Conservation (phyloP, 805 yeast genomes). For the Limtongozyma cylindracea region DNA sequence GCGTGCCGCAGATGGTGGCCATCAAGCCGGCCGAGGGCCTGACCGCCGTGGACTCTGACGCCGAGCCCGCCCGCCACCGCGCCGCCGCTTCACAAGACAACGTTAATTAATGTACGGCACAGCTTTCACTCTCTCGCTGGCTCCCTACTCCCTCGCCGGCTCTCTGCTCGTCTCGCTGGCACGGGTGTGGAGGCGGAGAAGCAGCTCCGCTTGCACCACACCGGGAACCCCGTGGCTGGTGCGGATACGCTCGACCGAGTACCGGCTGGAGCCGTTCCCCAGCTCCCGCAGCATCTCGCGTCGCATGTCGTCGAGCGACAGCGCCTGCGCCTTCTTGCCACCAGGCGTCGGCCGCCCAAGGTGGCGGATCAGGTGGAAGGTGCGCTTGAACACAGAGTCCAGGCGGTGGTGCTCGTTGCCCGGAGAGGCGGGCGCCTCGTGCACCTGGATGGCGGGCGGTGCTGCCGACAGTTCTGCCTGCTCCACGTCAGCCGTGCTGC, state of each 20-base stretch:
- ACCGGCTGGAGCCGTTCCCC: constrained; percentile 9
- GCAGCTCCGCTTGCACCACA: constrained; percentile 20
- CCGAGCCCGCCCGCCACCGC: too few species aligned
- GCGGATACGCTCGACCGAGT: constrained; percentile 13
- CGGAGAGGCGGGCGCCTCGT: constrained; percentile 3
- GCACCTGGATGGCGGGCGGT: too few species aligned
- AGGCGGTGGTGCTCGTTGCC: constrained; percentile 1
- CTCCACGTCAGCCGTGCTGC: constrained; percentile 9
- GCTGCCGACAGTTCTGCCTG: too few species aligned
- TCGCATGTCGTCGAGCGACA: constrained; percentile 10
- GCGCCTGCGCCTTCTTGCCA: constrained; percentile 9
- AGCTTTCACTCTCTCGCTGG: too few species aligned
- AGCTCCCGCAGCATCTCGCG: constrained; percentile 13
- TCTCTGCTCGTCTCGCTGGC: too few species aligned
- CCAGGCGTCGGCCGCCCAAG: constrained; percentile 6
- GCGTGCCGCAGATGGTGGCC: too few species aligned
- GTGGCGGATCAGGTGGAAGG: constrained; percentile 10
- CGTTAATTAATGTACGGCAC: too few species aligned
- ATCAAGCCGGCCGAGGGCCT: too few species aligned
- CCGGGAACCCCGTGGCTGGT: constrained; percentile 24
- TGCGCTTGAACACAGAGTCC: constrained; percentile 7
- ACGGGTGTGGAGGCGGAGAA: constrained; percentile 16
- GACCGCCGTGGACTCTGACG: too few species aligned
- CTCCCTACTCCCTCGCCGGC: too few species aligned
- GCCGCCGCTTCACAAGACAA: too few species aligned